These are phyloP conservation scores for Rutstroemia sp. DNA, from an alignment of 2,329 filamentous ascomycete species.

Conservation along the genomic window DNA sequence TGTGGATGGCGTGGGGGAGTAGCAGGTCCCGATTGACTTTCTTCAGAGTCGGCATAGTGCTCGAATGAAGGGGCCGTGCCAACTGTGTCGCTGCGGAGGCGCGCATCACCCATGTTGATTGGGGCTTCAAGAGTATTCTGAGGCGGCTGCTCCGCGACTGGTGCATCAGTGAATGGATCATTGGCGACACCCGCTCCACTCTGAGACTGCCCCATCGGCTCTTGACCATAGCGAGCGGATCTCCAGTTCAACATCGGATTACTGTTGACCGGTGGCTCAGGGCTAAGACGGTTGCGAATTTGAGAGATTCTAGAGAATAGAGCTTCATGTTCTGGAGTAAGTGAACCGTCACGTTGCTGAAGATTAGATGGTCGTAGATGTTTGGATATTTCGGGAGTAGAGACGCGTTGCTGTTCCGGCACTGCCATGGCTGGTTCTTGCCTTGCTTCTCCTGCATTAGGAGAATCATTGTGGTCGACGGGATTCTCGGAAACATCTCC, in stretches of 20 bases:
- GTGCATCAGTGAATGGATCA: not conserved
- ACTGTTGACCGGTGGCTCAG: not conserved
- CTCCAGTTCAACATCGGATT: not conserved
- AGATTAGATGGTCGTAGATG: not conserved
- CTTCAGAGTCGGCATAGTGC: constrained; percentile 19
- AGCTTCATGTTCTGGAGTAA: constrained; percentile 8
- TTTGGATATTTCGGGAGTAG: not conserved
- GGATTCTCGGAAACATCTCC: constrained; percentile 10
- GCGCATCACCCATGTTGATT: not conserved
- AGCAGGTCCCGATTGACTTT: constrained; percentile 1
- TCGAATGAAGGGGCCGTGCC: constrained; percentile 23
- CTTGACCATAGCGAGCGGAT: not conserved
- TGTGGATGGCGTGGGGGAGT: constrained; percentile 1
- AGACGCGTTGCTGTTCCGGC: not conserved
- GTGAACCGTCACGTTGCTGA: not conserved
- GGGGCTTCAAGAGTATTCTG: not conserved
- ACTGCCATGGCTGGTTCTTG: not conserved
- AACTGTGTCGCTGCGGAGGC: constrained; percentile 16
- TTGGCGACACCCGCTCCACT: not conserved
- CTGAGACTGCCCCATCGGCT: not conserved
- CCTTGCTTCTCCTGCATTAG: not conserved
- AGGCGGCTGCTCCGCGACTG: not conserved
- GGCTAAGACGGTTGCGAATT: not conserved
- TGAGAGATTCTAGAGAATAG: constrained; percentile 6
- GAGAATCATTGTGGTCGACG: not conserved